These are phyloP conservation scores for Colletotrichum lini DNA, from an alignment of 2,329 filamentous ascomycete species.

Conservation along the genomic window DNA sequence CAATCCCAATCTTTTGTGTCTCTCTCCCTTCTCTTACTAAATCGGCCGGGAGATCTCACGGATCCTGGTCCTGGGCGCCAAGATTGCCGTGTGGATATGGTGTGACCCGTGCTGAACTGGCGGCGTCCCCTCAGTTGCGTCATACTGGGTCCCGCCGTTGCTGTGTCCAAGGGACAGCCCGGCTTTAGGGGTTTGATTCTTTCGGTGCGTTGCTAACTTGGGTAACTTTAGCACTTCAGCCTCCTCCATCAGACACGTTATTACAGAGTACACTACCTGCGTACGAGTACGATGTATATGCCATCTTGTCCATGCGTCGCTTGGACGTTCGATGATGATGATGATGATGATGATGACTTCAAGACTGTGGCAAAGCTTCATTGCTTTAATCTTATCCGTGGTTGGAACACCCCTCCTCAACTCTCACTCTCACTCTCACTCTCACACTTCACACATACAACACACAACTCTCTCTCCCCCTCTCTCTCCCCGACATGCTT, in stretches of 20 bases:
- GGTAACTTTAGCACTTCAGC: constrained; percentile 24
- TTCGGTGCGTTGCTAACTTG: background rate
- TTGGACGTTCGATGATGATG: constrained; percentile 14
- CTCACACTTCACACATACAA: background rate
- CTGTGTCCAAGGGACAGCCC: constrained; percentile 21
- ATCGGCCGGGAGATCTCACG: constrained; percentile 37
- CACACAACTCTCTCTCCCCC: background rate
- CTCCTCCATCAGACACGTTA: constrained; percentile 20
- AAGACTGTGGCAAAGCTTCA: constrained; percentile 9
- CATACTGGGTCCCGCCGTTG: constrained; percentile 30
- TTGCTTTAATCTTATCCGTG: constrained; percentile 5
- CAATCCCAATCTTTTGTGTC: background rate
- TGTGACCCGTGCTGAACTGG: constrained; percentile 38
- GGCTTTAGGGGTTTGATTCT: constrained; percentile 2
- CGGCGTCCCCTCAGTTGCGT: constrained; percentile 41
- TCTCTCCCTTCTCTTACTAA: background rate
- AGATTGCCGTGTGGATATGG: constrained; percentile 31
- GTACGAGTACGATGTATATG: background rate
- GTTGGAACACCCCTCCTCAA: background rate
- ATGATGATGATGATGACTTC: constrained; percentile 32
- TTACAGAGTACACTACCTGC: too few species aligned
- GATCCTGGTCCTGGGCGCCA: constrained; percentile 40
- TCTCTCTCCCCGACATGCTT: constrained; percentile 16
- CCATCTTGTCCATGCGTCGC: constrained; percentile 17
- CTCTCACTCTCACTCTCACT: too few species aligned